Percentiles rank a stretch among this genome's conserved stretches.
These are phyloP conservation scores for Coemansia reversa DNA, from an alignment of 192 early-diverging fungal species.

Conservation along the genomic window DNA sequence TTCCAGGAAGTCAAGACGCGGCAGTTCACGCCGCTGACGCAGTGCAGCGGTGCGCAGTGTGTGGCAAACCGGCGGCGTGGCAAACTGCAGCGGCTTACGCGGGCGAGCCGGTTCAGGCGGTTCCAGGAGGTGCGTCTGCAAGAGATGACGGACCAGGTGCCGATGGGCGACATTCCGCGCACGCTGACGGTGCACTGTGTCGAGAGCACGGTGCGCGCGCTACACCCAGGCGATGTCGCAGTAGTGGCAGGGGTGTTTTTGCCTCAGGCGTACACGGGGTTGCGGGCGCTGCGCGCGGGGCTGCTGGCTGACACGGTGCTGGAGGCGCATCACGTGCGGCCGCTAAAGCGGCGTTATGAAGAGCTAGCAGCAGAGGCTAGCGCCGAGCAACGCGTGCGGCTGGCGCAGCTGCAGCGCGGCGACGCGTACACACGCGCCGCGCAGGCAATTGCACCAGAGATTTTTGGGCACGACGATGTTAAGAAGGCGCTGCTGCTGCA, in stretches of 20 bases:
- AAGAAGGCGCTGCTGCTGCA: constrained; percentile 87
- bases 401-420: constrained; percentile 59
- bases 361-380: constrained; percentile 66
- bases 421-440: constrained; percentile 78
- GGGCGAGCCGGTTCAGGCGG: constrained; percentile 86
- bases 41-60: constrained; percentile 81
- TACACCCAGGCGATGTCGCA: constrained; percentile 88
- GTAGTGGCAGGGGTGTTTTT: constrained; percentile 84
- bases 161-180: constrained; percentile 97
- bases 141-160: constrained; percentile 97
- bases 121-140: constrained; percentile 98
- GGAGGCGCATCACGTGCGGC: constrained; percentile 82
- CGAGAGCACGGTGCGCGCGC: constrained; percentile 71
- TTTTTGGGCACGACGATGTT: constrained; percentile 90
- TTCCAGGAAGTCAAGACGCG: constrained; percentile 87
- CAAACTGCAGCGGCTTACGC: constrained; percentile 84
- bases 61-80: constrained; percentile 78
- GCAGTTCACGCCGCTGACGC: constrained; percentile 75
- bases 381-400: constrained; percentile 53
- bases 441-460: constrained; percentile 82
- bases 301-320: constrained; percentile 94
- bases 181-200: constrained; percentile 90
- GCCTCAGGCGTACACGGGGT: constrained; percentile 91
- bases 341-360: constrained; percentile 88
- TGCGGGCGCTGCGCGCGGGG: constrained; percentile 83